These are phyloP conservation scores for Lablab purpureus DNA, from an alignment of 306 rosid species.

Conservation along the genomic window DNA sequence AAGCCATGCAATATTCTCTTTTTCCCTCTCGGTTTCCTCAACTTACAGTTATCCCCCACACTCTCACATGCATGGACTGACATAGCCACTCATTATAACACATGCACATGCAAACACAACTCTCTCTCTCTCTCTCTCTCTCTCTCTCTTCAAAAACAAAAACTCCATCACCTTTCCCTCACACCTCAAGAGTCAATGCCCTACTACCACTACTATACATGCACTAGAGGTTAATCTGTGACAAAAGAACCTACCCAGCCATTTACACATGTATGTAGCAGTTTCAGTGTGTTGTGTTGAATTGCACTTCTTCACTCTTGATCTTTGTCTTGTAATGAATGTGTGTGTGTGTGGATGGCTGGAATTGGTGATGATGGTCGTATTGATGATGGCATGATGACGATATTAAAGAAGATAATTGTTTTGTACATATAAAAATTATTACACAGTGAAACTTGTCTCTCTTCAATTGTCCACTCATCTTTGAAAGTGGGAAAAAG, in stretches of 20 bases:
- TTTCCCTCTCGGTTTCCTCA: constrained; percentile 57
- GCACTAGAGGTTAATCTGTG: too few species aligned
- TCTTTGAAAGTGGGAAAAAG: constrained; percentile 60
- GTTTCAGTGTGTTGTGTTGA: constrained; percentile 6
- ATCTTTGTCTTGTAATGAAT: neutral
- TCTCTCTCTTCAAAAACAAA: neutral
- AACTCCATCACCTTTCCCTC: neutral
- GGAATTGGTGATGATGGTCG: constrained; percentile 61
- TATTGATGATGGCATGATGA: constrained; percentile 79
- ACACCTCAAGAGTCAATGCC: constrained; percentile 23
- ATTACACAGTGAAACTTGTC: constrained; percentile 18
- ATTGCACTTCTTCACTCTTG: constrained; percentile 37
- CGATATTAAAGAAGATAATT: constrained; percentile 54
- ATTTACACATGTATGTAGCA: neutral
- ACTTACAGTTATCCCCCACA: constrained; percentile 57
- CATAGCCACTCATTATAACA: constrained; percentile 80
- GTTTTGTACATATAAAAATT: neutral
- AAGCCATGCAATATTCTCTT: constrained; percentile 67
- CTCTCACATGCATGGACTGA: constrained; percentile 93
- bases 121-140: neutral
- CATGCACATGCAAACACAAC: constrained; percentile 82
- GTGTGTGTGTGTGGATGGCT: neutral
- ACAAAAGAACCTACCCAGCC: too few species aligned
- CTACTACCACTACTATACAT: too few species aligned
- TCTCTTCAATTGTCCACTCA: constrained; percentile 57